These are phyloP conservation scores for Aureobasidium musti DNA, from an alignment of 2,329 filamentous ascomycete species.

Conservation along the genomic window DNA sequence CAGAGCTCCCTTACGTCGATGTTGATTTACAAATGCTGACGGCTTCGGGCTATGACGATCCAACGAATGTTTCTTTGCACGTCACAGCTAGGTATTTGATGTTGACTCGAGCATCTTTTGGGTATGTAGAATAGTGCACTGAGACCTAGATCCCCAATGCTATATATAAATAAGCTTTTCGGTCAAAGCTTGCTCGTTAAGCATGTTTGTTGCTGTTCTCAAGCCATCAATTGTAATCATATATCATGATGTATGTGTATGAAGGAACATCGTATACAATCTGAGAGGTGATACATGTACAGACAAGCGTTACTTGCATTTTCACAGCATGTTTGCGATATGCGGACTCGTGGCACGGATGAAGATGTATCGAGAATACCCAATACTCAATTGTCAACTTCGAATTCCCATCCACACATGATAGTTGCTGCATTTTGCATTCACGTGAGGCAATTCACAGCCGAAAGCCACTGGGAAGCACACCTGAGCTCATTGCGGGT, in stretches of 20 bases:
- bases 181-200: background rate
- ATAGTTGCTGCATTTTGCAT: too few relatives aligned
- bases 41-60: background rate
- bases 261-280: background rate
- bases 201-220: background rate
- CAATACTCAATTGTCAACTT: too few relatives aligned
- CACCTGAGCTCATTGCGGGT: background rate
- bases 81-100: background rate
- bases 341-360: background rate
- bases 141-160: background rate
- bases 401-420: too few relatives aligned
- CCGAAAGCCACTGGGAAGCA: too few relatives aligned
- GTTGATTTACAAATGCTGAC: background rate
- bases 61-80: background rate
- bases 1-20: background rate
- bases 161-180: constrained; percentile 9
- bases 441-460: too few relatives aligned
- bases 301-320: background rate
- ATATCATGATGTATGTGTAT: background rate
- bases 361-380: too few relatives aligned
- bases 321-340: too few relatives aligned
- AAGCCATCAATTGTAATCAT: background rate
- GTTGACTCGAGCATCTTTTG: background rate
- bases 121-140: background rate
- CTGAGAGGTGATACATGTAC: background rate